These are phyloP conservation scores for Isoetes taiwanensis DNA, from an alignment of 75 land plant species.

Conservation along the genomic window DNA sequence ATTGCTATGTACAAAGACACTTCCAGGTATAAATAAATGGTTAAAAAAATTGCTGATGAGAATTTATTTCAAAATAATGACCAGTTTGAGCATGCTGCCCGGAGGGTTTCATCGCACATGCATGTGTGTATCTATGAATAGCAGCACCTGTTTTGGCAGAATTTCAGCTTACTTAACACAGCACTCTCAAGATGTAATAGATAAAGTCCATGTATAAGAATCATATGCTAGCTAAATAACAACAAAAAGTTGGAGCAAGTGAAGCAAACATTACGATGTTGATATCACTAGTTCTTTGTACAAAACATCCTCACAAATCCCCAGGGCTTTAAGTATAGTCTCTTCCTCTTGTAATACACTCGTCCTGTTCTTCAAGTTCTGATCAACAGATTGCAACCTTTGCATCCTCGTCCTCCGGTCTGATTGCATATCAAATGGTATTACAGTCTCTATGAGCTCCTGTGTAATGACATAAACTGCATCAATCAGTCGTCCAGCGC, in stretches of 20 bases:
- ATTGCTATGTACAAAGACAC: too few species aligned
- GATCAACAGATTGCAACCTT: too few species aligned
- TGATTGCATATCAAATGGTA: constrained; percentile 75
- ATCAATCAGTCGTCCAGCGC: neutral
- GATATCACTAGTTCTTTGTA: constrained; percentile 79
- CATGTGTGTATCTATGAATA: too few species aligned
- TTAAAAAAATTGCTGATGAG: too few species aligned
- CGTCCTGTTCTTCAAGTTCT: constrained; percentile 34
- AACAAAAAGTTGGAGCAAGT: neutral
- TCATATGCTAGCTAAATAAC: neutral
- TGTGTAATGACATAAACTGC: constrained; percentile 16
- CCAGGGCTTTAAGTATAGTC: constrained; percentile 65
- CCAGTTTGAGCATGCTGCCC: too few species aligned
- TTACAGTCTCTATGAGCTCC: constrained; percentile 84
- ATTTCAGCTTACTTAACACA: too few species aligned
- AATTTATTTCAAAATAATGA: too few species aligned
- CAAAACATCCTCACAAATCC: constrained; percentile 79
- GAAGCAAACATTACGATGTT: constrained; percentile 52
- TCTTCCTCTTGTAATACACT: constrained; percentile 69
- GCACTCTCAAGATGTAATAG: too few species aligned
- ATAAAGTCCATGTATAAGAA: too few species aligned
- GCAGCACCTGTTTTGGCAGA: too few species aligned
- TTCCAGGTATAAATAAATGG: too few species aligned
- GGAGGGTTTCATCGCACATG: too few species aligned
- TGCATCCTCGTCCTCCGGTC: constrained; percentile 47